phyloP scores from a whole-genome alignment of 345 rosid genomes.

The Alliaria petiolata region DNA sequence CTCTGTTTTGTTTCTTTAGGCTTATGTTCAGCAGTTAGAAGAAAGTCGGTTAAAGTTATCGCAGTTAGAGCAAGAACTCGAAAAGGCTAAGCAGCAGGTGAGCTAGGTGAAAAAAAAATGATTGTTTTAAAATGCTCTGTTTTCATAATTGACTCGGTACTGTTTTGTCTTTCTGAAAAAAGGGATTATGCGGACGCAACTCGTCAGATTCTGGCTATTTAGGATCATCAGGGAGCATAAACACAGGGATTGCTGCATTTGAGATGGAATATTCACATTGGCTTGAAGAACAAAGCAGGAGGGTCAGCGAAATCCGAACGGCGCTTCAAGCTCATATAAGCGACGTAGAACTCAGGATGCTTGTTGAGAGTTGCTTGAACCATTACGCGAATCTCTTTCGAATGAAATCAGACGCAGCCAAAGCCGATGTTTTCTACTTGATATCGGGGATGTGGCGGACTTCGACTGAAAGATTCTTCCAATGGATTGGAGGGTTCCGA shows the following conservation, averaged over 20 bases:
- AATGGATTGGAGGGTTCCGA: constrained; percentile 91
- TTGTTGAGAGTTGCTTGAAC: constrained; percentile 65
- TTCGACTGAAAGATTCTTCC: constrained; percentile 65
- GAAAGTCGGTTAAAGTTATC: constrained; percentile 68
- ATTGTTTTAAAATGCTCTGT: not conserved
- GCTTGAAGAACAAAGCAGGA: constrained; percentile 71
- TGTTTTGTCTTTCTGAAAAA: constrained; percentile 10
- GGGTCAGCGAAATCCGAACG: constrained; percentile 52
- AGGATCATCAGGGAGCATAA: constrained; percentile 44
- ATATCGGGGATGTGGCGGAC: constrained; percentile 86
- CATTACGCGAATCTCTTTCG: constrained; percentile 71
- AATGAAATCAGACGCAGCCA: constrained; percentile 75
- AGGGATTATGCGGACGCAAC: constrained; percentile 51
- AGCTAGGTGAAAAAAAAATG: too few species aligned
- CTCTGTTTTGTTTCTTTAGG: constrained; percentile 35
- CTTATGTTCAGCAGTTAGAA: constrained; percentile 84
- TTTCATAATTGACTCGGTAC: constrained; percentile 3
- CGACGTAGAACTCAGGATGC: constrained; percentile 60
- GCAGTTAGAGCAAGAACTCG: constrained; percentile 79
- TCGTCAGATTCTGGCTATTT: constrained; percentile 40
- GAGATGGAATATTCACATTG: constrained; percentile 83
- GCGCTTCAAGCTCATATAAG: constrained; percentile 64
- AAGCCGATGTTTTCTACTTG: constrained; percentile 80
- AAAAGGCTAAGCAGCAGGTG: constrained; percentile 71
- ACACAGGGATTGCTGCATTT: constrained; percentile 63